Conservation (phyloP, 176 grass and related monocot species). For the Oryza australiensis region DNA sequence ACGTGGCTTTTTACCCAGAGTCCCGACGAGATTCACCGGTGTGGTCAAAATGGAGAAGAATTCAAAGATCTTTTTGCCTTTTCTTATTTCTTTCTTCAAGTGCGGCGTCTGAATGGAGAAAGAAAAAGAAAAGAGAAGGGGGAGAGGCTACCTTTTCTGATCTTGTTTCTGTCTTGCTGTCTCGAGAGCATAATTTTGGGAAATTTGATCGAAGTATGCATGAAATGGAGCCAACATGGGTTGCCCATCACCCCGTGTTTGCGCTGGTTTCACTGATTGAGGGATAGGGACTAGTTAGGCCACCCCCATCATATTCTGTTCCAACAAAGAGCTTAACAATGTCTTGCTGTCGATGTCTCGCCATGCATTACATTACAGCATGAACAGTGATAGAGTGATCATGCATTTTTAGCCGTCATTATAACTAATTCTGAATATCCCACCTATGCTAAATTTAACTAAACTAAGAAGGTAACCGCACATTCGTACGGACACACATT, state of each 20-base stretch:
- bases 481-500: too few relatives aligned
- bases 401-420: neutral
- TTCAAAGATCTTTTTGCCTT: neutral
- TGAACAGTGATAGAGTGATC: conserved; percentile 3
- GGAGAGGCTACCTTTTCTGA: conserved; percentile 1
- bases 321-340: conserved; percentile 14
- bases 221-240: conserved; percentile 8
- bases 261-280: conserved; percentile 19
- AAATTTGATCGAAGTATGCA: conserved; percentile 16
- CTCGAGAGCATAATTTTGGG: conserved; percentile 23
- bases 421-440: neutral
- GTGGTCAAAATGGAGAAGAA: neutral
- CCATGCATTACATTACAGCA: neutral
- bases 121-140: neutral
- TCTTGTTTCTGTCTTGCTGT: neutral
- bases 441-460: neutral
- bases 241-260: conserved; percentile 36
- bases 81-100: neutral
- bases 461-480: too few relatives aligned
- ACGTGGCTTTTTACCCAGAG: neutral
- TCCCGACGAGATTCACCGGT: neutral
- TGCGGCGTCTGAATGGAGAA: neutral
- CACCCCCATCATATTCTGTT: conserved; percentile 40
- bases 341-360: conserved; percentile 15
- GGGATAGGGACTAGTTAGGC: conserved; percentile 17